Percentiles rank a stretch among this genome's conserved stretches.
Conservation (phyloP, 2,329 filamentous ascomycete species). For the Chaetomium strumarium region DNA sequence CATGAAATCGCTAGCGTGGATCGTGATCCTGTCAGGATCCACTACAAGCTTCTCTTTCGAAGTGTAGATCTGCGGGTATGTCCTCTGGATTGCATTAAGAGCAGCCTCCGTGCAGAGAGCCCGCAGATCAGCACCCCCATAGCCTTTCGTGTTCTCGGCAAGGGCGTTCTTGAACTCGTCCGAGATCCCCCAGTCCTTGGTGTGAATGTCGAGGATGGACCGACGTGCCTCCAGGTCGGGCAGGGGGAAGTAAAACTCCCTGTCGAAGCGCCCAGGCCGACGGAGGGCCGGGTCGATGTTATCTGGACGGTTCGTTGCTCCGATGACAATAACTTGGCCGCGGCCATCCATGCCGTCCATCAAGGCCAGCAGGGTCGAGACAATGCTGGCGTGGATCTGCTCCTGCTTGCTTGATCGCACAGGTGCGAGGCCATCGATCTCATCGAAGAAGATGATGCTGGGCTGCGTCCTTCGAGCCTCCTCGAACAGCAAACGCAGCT, state of each 20-base stretch:
- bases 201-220: constrained; percentile 91
- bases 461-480: constrained; percentile 93
- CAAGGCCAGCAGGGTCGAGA: constrained; percentile 84
- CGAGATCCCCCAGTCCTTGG: constrained; percentile 83
- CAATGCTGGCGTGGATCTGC: constrained; percentile 96
- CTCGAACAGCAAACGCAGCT: constrained; percentile 87
- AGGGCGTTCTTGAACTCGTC: constrained; percentile 75
- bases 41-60: constrained; percentile 87
- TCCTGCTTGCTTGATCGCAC: constrained; percentile 97
- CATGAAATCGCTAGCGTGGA: constrained; percentile 95
- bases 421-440: constrained; percentile 94
- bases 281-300: constrained; percentile 95
- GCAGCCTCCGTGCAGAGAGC: constrained; percentile 94
- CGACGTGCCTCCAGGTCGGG: constrained; percentile 75
- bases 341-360: constrained; percentile 99
- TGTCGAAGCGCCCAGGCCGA: constrained; percentile 87
- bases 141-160: constrained; percentile 87
- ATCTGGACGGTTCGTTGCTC: constrained; percentile 95
- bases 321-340: constrained; percentile 96
- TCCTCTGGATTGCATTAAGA: constrained; percentile 89
- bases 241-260: constrained; percentile 96
- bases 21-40: constrained; percentile 73
- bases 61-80: constrained; percentile 92
- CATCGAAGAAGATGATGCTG: constrained; percentile 99
- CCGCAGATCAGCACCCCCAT: constrained; percentile 89